Base-by-base conservation (phyloP, 225 moss, liverwort and hornwort species). In the Straminergon stramineum region DNA sequence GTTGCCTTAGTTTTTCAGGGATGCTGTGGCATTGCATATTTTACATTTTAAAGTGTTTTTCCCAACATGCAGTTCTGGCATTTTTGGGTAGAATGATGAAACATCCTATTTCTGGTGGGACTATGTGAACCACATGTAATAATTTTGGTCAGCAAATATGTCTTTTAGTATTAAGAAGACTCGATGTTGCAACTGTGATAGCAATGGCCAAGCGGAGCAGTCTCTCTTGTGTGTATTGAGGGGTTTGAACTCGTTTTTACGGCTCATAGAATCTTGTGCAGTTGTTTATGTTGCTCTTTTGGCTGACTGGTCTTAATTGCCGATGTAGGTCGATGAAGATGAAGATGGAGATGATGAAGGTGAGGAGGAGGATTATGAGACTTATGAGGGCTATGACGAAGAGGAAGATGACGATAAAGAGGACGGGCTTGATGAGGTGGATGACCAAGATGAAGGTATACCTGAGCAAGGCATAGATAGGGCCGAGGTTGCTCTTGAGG, bases 351-450 rank as follows among this genome's bases (percentile, higher is more conserved):
- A 90, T 45, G 93, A 94, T 90, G 96, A 92, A 89, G 95, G 90
- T 67, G 97, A 97, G 64, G 97, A 94, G 84, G 95, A 95, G 89
- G 92, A 92, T 82, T 90, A 95, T 68, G 95, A 94, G 85, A 89
- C 91, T 79, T 90, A 91, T 35, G 94, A 93, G 80, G 96, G 93
- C 53, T 92, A 95, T 84, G 96, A 96, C 26, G 94, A 94, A 69
- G 96, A 96, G 65, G 96, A 95, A 63, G 98, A 93, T 45, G 96
- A 92, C 69, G 91, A 92, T 67, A 92, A 92, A 62, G 96, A 92
- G 62, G 94, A 92, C 52, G 92, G 93, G 81, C 92, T 89, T 15
- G 96, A 94, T 86, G 94, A 89, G n/a, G 86, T 92, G 87, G 95
- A 95, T 80, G 92, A 75, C 62, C 91, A 92, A 91, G 94, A 90